Conservation (phyloP, 257 asterid genomes). For the Solanum chaucha region DNA sequence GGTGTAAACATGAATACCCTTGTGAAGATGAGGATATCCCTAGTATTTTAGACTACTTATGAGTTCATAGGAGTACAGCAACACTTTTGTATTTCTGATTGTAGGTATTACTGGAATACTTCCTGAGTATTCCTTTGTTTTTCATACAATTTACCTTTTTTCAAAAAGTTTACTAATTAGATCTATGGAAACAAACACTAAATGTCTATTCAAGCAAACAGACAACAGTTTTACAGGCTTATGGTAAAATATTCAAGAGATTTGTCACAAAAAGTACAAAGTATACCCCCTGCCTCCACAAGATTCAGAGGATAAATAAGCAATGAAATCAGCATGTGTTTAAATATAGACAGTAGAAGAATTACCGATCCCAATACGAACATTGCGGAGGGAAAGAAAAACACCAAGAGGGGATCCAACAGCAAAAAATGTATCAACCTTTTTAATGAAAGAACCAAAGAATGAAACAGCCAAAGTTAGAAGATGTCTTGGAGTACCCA, state of each 20-base stretch:
- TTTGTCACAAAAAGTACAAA: not conserved
- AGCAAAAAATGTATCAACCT: conserved; percentile 96
- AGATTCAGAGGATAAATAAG: not conserved
- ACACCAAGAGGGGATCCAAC: conserved; percentile 98
- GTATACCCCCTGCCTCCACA: not conserved
- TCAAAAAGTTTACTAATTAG: not conserved
- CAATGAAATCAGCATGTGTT: not conserved
- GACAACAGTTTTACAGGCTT: not conserved
- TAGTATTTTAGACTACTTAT: not conserved
- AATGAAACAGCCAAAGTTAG: not conserved
- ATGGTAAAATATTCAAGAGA: not conserved
- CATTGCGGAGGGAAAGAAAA: conserved; percentile 88
- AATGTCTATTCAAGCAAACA: not conserved
- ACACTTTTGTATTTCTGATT: not conserved
- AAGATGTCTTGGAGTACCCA: not conserved
- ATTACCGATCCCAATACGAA: conserved; percentile 91
- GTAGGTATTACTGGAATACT: not conserved
- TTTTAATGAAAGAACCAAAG: conserved; percentile 17
- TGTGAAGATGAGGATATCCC: not conserved
- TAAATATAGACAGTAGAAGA: not conserved
- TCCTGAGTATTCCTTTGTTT: not conserved
- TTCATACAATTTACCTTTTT: too few relatives aligned
- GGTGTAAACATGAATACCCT: not conserved
- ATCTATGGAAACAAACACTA: not conserved
- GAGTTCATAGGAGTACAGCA: not conserved